Percentiles rank a stretch among this genome's conserved stretches.
Evolutionary conservation across 306 rosid genomes (phyloP).

Genomic region (Inga laurina): DNA sequence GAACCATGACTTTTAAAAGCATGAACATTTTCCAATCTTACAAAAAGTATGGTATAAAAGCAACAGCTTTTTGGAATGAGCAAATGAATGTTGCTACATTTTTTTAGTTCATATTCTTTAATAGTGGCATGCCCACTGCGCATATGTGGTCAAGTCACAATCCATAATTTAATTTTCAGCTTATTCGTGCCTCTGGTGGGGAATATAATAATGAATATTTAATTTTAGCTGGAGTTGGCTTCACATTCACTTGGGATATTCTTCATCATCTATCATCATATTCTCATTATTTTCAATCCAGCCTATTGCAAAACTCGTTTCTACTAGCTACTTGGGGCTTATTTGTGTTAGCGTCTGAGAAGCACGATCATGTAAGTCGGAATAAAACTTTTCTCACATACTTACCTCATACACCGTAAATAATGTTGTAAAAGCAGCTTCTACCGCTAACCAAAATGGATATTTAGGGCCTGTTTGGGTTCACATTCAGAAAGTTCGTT

Average conservation of each 20-base stretch:
- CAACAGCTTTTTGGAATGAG: not conserved
- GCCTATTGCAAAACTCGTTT: not conserved
- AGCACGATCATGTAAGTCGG: too few species aligned
- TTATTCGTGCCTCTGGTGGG: not conserved
- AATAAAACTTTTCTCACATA: too few species aligned
- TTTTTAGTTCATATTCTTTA: not conserved
- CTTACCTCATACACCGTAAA: too few species aligned
- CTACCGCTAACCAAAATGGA: too few species aligned
- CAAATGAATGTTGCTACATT: not conserved
- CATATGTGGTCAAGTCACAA: slow-evolving; percentile 15
- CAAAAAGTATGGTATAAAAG: not conserved
- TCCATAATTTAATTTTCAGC: not conserved
- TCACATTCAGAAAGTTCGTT: too few species aligned
- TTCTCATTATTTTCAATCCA: not conserved
- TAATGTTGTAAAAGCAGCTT: too few species aligned
- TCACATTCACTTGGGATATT: not conserved
- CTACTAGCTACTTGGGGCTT: not conserved
- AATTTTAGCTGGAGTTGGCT: not conserved
- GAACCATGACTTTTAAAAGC: not conserved
- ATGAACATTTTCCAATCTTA: not conserved
- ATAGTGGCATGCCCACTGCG: slow-evolving; percentile 3
- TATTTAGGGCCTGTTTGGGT: too few species aligned
- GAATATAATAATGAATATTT: not conserved
- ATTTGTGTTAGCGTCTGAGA: too few species aligned
- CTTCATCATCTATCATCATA: not conserved